Conservation (phyloP, 768 basidiomycete species). For the Daedaleopsis sinensis region DNA sequence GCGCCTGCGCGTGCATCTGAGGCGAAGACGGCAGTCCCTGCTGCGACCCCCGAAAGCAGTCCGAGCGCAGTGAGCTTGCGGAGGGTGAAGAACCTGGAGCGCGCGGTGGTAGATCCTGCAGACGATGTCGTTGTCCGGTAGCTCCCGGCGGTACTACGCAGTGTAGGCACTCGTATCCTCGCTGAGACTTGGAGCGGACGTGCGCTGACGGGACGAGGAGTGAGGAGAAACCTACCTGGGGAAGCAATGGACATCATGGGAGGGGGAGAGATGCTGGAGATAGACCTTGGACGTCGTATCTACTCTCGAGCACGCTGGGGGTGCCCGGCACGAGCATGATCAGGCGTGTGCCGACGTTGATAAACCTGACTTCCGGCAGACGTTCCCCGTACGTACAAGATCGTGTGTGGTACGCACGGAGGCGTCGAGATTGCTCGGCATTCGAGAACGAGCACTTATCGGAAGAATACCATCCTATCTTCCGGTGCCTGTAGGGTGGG, state of each 20-base stretch:
- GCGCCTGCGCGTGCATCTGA: slow-evolving; percentile 14
- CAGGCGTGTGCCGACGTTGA: not conserved
- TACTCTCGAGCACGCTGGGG: not conserved
- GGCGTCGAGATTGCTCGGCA: too few species aligned
- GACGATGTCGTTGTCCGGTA: not conserved
- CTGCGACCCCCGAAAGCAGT: not conserved
- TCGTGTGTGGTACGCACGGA: not conserved
- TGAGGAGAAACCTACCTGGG: not conserved
- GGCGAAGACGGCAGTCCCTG: slow-evolving; percentile 7
- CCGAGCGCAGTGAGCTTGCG: slow-evolving; percentile 7
- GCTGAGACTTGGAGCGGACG: not conserved
- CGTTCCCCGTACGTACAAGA: not conserved
- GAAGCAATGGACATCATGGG: not conserved
- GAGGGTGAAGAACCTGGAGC: not conserved
- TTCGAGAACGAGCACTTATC: too few species aligned
- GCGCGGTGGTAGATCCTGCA: not conserved
- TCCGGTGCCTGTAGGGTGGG: too few species aligned
- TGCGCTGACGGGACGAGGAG: not conserved
- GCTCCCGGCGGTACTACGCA: too few species aligned
- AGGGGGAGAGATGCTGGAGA: not conserved
- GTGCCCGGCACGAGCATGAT: not conserved
- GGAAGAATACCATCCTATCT: too few species aligned
- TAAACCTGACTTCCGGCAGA: not conserved
- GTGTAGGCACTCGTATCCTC: not conserved
- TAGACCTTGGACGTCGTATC: not conserved